phyloP scores from a whole-genome alignment of 768 basidiomycete genomes.

The Termitomyces heimii region DNA sequence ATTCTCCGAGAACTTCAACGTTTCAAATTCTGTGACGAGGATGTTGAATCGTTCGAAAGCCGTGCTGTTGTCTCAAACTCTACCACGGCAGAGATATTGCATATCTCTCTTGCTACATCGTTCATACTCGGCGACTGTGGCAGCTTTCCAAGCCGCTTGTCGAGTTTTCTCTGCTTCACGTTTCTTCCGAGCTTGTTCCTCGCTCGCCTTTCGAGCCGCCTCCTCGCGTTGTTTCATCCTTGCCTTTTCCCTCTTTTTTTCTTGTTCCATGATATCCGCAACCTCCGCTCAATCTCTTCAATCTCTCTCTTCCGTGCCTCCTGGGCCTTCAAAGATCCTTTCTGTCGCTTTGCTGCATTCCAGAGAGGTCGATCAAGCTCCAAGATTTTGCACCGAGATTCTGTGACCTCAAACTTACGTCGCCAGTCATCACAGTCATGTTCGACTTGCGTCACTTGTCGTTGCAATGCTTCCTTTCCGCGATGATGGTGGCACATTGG shows the following conservation, averaged over 20 bases:
- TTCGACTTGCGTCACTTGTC: background rate
- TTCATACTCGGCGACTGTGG: background rate
- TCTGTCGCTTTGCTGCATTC: constrained; percentile 4
- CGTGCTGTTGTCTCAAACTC: background rate
- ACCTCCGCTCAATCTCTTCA: constrained; percentile 5
- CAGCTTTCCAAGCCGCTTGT: constrained; percentile 7
- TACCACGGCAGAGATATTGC: background rate
- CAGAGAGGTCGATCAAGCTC: constrained; percentile 10
- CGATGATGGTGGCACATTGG: background rate
- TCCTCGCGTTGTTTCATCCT: constrained; percentile 3
- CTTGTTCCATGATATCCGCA: constrained; percentile 4
- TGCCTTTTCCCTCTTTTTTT: background rate
- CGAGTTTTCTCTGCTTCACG: background rate
- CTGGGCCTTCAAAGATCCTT: constrained; percentile 2
- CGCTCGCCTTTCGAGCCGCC: background rate
- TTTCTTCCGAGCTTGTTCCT: constrained; percentile 1
- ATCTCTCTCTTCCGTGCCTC: constrained; percentile 3
- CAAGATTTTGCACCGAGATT: constrained; percentile 12
- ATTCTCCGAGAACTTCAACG: constrained; percentile 16
- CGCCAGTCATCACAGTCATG: constrained; percentile 4
- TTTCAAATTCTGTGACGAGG: constrained; percentile 9
- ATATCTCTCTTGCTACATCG: constrained; percentile 12
- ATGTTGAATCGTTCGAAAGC: constrained; percentile 3
- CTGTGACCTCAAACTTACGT: constrained; percentile 3
- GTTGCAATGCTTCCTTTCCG: background rate